Evolutionary conservation across 2,329 filamentous ascomycete species (phyloP), one percentile per base, ranked within the genome.

Genomic region (Colletotrichum euphorbiae): DNA sequence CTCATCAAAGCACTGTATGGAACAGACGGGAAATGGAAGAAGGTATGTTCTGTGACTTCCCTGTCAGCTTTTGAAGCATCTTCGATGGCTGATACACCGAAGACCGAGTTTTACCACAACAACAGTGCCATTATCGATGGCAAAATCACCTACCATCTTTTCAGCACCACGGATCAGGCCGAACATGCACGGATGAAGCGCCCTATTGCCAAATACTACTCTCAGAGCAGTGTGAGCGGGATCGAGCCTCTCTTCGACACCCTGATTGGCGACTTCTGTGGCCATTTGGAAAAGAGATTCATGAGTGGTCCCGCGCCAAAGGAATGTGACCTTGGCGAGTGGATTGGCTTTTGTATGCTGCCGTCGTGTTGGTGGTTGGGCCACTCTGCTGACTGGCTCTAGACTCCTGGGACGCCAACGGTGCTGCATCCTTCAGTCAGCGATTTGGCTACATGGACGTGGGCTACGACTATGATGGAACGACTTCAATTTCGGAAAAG

Each of bases 401-500:
- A 76, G 75, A 69, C 24, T 63, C 80, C 11, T 82, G 80, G 75
- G 81, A 84, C 62, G 76, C 81, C 15, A 75, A 81, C 24, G 79
- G 81, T 17, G 76, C 78, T 42, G 69, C 81, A 19, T 78, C 76
- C 24, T 83, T 81, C 51, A 77, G 80, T n/a, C 73, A 75, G 8
- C 76, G 76, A 59, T 80, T 82, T 62, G 80, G 81, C 4, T 83
- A 82, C 70, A 73, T 83, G 56, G 72, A 81, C 36, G 70, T 76
- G 13, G 74, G 77, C 4, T 63, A 69, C 2, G 82, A 84, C 65
- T 72, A 80, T 62, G 76, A 77, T 31, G 75, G 75, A 6, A 80
- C 76, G 57, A 78, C 83, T 17, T 68, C 38, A 1, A 69, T 69
- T 11, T 63, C 68, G 2, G 70, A 73, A 31, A 70, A 75, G 12